Evolutionary conservation across 345 rosid genomes (phyloP).

Genomic region (Cardamine chenopodiifolia): DNA sequence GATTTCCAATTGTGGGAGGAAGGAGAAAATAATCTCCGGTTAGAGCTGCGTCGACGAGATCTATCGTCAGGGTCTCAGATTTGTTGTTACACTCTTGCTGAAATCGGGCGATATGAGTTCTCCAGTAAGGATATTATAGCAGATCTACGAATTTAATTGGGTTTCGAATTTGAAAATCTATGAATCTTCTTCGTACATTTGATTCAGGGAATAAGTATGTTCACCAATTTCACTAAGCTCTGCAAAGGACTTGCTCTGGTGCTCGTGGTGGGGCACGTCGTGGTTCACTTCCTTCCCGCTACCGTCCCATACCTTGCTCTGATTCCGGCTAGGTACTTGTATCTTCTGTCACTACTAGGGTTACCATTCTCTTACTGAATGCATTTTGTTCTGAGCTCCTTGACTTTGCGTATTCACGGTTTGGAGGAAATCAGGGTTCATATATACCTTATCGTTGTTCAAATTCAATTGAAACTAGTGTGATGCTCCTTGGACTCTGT

Average conservation of each 20-base stretch:
- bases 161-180: not conserved
- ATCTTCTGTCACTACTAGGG: not conserved
- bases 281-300: conserved; percentile 79
- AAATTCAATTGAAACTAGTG: not conserved
- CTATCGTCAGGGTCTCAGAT: conserved; percentile 35
- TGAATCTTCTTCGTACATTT: not conserved
- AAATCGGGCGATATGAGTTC: conserved; percentile 51
- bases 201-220: conserved; percentile 61
- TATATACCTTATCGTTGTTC: not conserved
- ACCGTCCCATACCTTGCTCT: conserved; percentile 75
- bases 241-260: conserved; percentile 90
- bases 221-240: conserved; percentile 78
- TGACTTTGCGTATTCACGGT: not conserved
- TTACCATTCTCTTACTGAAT: not conserved
- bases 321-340: conserved; percentile 79
- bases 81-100: conserved; percentile 27
- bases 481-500: not conserved
- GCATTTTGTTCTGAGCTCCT: not conserved
- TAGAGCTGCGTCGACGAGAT: conserved; percentile 32
- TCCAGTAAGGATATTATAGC: conserved; percentile 36
- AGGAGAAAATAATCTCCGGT: conserved; percentile 28
- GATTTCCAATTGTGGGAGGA: conserved; percentile 1
- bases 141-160: conserved; percentile 26
- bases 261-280: conserved; percentile 71
- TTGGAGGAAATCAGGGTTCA: conserved; percentile 11